phyloP scores from a whole-genome alignment of 208 protist genomes.

The Leishmania aethiopica region DNA sequence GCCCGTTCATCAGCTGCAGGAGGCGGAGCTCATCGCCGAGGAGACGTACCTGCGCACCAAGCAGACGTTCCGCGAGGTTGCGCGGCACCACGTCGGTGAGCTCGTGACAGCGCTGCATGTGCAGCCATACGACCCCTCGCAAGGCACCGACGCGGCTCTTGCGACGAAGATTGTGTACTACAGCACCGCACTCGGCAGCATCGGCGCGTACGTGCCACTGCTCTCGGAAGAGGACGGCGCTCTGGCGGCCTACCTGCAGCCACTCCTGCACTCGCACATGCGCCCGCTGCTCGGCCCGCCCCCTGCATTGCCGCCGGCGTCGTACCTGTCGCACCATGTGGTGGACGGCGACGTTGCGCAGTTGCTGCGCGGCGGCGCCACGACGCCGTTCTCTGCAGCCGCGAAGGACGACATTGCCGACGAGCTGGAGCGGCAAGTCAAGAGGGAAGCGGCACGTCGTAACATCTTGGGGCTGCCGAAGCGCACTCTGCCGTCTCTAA shows the following conservation, averaged over 20 bases:
- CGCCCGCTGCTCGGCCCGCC: slow-evolving; percentile 38
- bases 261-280: slow-evolving; percentile 51
- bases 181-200: slow-evolving; percentile 62
- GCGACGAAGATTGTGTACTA: slow-evolving; percentile 64
- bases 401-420: slow-evolving; percentile 49
- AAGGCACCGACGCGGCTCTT: slow-evolving; percentile 43
- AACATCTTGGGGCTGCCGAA: slow-evolving; percentile 59
- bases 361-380: slow-evolving; percentile 34
- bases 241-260: slow-evolving; percentile 67
- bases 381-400: slow-evolving; percentile 50
- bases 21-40: slow-evolving; percentile 53
- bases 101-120: slow-evolving; percentile 65
- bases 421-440: slow-evolving; percentile 40
- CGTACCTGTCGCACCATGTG: slow-evolving; percentile 46
- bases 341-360: slow-evolving; percentile 69
- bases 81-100: slow-evolving; percentile 65
- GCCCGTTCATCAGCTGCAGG: slow-evolving; percentile 51
- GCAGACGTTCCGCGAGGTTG: slow-evolving; percentile 70
- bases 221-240: slow-evolving; percentile 73
- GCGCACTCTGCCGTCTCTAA: slow-evolving; percentile 54
- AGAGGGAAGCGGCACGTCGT: slow-evolving; percentile 61
- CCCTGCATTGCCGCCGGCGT: slow-evolving; percentile 11
- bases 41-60: slow-evolving; percentile 41
- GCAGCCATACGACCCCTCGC: slow-evolving; percentile 51
- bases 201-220: slow-evolving; percentile 77